Evolutionary conservation across 2,329 filamentous ascomycete genomes (phyloP), one percentile per base, ranked within the genome.

Genomic region (Exophiala bonariae): DNA sequence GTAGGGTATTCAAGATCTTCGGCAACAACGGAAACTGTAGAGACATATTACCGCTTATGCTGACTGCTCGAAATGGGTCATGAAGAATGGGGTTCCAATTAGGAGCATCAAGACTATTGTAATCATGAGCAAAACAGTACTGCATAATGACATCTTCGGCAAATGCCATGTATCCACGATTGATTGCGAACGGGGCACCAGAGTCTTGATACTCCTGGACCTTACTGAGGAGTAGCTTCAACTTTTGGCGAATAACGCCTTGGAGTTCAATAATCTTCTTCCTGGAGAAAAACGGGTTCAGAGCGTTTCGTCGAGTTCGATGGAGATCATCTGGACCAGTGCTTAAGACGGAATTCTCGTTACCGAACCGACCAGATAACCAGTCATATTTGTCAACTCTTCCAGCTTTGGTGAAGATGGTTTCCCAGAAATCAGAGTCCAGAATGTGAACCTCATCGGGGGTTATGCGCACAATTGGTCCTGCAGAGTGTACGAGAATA

Each of bases 391-490:
- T 64, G 14, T 65, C 56, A 3, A 62, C 57, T 31, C 40, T 54
- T 8, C 32, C 32, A 14, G 32, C 32, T 16, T 35, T 35, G 32
- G 32, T 35, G 36, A 66, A 68, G 8, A 67, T 57, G 11, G 60
- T 59, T 13, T 65, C 55, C 32, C 61, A 65, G 50, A 56, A 67
- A 3, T 59, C 49, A 4, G 62, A 44, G 35, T 68, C 65, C 11
- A 57, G 56, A 50, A 66, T 61, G 41, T 66, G 63, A 5, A 68
- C 40, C 41, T 66, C 63, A 3, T 58, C 40, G 2, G 65, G 65
- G 19, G 50, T 61, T 39, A 68, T 56, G 3, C 65, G 63, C 18
- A 68, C 44, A 20, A 68, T 63, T 0, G 65, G 64, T 2, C 45
- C 39, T 48, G 20, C 18, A 19, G 22, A 8, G 14, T 49, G 51